Base-by-base conservation (phyloP, 2,329 filamentous ascomycete species). In the Cladosporium colombiae region DNA sequence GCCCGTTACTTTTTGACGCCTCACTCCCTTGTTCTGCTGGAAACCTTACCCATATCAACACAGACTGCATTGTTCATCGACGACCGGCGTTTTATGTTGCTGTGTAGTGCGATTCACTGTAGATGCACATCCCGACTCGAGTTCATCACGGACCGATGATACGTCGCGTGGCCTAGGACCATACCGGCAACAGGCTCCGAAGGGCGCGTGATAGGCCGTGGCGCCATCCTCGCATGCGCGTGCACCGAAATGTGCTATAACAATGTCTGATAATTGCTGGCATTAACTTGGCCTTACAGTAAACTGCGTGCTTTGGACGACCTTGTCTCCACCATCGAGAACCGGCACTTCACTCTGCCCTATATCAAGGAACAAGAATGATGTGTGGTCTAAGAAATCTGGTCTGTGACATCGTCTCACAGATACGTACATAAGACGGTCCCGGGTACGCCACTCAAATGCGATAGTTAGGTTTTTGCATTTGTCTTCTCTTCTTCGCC, bases 191-290 rank as follows among this genome's bases (percentile, higher is more conserved):
- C 13, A 46, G 27, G 52, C 8, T 18, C 27, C 52, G 29, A 31
- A 29, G 52, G 25, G 52, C n/a, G n/a, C 25, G 52, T 33, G 27
- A 14, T 5, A 55, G 7, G 27, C 14, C 27, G 27, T 55, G 18
- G 27, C 31, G 52, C 52, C 29, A 55, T 33, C 27, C 52, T 55
- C 52, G 52, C 52, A 55, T 55, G 52, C 31, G 31, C 10, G n/a
- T 55, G 52, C 29, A 29, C 18, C 52, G 18, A 33, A 55, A 33
- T 21, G 29, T 27, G 18, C 31, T 55, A 55, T 55, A 55, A n/a
- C 52, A 27, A n/a, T n/a, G 27, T 31, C 27, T 55, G 52, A 14
- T 55, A 55, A 55, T 13, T 16, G 18, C 27, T 33, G 27, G 40
- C n/a, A 46, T 46, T 5, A 21, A 13, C 40, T 46, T 46, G 40